Conservation (phyloP, 257 asterid genomes). For the Nicotiana sylvestris region DNA sequence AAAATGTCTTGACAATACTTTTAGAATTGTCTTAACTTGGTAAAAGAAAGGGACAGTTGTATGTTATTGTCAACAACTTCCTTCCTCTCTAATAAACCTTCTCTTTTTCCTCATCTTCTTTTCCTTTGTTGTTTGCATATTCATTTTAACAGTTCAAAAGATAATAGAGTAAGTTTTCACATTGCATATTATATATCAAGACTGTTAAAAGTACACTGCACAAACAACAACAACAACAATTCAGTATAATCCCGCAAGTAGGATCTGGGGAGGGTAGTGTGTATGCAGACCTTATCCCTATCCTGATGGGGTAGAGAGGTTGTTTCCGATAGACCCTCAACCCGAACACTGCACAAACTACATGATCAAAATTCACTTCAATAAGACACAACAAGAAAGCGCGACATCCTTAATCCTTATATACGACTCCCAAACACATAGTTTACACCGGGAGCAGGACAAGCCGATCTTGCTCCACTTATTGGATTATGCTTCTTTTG, state of each 20-base stretch:
- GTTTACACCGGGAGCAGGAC: background rate
- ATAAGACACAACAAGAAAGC: background rate
- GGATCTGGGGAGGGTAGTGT: no score
- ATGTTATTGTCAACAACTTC: background rate
- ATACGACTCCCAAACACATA: background rate
- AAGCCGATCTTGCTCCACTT: background rate
- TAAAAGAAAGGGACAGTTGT: background rate
- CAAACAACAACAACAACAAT: no score
- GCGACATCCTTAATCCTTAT: background rate
- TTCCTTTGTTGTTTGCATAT: background rate
- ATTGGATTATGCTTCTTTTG: background rate
- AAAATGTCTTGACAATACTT: background rate
- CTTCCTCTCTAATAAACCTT: background rate
- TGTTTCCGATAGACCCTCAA: no score
- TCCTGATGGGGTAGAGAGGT: no score
- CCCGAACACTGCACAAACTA: background rate
- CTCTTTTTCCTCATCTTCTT: background rate
- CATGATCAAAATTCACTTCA: conserved; percentile 1
- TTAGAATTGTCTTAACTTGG: background rate
- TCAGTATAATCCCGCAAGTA: no score
- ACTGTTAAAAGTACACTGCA: no score
- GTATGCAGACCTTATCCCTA: no score
- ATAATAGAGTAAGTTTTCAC: no score
- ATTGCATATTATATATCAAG: no score
- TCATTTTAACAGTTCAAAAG: no score